Evolutionary conservation across 2,329 filamentous ascomycete genomes (phyloP), one percentile per base, ranked within the genome.

Genomic region (Cordyceps sp.): DNA sequence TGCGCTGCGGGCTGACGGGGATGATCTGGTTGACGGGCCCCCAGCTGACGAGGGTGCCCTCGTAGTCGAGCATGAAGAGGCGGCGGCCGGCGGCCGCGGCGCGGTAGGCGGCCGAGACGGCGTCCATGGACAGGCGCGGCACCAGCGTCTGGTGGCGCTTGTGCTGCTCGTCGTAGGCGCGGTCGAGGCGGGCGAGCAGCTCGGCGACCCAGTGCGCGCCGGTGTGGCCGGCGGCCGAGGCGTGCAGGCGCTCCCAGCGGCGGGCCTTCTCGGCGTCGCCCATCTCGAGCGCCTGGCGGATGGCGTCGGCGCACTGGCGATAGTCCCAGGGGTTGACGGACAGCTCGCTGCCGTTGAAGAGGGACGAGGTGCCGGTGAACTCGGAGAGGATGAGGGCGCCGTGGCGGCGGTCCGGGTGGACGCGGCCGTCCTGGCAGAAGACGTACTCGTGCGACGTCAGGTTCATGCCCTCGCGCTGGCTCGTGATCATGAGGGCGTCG

Each of bases 251-350:
- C 18, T 62, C 62, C 78, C 86, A 96, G 10, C 85, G 72, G 12
- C 59, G 52, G 37, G 73, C 62, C 53, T 82, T 88, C 50, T 94
- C 82, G 3, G 73, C 69, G 3, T 73, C 65, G 4, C 57, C 60
- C 77, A 94, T 92, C 41, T 88, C 80, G 14, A 96, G 61, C 1
- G 86, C 85, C 33, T 69, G 64, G 51, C 80, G 77, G 55, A 96
- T 88, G 9, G 85, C 83, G 21, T 90, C 75, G 31, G 85, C 82
- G 44, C 83, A 92, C 49, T 84, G 74, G 23, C 78, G 72, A 52
- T 93, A 93, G 50, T 94, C 83, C 88, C 88, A 96, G 0, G 88
- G 88, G 49, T 96, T 96, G 45, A 96, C 79, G 0, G 82, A 70
- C 12, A 96, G 66, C 40, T 90, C 79, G 36, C 82, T 73, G 29